Evolutionary conservation across 176 grass and related monocot genomes (phyloP).

Genomic region (Lolium perenne): DNA sequence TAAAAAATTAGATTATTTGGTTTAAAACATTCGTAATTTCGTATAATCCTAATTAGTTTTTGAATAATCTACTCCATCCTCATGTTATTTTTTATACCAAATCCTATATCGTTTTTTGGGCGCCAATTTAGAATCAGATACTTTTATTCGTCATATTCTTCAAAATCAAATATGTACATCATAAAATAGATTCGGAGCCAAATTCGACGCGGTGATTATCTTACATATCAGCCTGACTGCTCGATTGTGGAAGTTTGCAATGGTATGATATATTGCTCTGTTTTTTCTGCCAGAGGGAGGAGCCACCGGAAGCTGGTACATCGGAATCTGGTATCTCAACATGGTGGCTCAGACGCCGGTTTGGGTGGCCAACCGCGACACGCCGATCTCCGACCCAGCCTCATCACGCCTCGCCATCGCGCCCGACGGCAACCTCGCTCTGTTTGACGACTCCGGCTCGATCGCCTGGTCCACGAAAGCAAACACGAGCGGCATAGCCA

Average conservation of each 20-base stretch:
- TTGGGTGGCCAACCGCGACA: conserved; percentile 58
- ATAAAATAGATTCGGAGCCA: no score
- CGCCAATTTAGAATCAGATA: no score
- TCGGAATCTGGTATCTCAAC: conserved; percentile 53
- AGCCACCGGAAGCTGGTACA: conserved; percentile 8
- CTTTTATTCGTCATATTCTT: no score
- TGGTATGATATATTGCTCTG: not conserved
- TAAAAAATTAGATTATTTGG: no score
- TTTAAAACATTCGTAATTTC: no score
- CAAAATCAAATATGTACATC: no score
- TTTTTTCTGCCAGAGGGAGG: conserved; percentile 17
- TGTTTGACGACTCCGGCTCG: conserved; percentile 18
- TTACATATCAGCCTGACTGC: no score
- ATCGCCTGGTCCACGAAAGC: conserved; percentile 45
- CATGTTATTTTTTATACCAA: no score
- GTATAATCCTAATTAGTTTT: no score
- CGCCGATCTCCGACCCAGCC: conserved; percentile 27
- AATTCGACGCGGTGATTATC: no score
- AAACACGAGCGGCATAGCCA: not conserved
- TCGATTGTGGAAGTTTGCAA: not conserved
- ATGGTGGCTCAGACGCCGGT: conserved; percentile 29
- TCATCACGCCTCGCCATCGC: conserved; percentile 26
- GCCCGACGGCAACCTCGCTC: conserved; percentile 39
- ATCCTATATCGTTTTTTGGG: no score
- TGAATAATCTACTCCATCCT: no score